phyloP scores from a whole-genome alignment of 495 filamentous ascomycete genomes.

The Penicillium pancosmium region DNA sequence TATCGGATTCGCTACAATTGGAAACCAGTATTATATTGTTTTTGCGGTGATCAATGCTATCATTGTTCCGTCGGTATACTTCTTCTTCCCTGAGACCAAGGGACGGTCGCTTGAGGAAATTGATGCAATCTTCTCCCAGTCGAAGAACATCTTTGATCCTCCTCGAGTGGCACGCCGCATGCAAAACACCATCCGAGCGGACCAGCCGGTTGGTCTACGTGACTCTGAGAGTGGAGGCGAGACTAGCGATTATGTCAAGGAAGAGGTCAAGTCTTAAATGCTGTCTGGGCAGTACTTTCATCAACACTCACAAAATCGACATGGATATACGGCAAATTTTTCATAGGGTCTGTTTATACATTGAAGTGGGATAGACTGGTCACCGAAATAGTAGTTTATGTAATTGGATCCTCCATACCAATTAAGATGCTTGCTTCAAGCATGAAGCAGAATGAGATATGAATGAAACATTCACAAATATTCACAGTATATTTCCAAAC shows the following conservation, averaged over 20 bases:
- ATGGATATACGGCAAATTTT: neutral
- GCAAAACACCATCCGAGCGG: slow-evolving; percentile 23
- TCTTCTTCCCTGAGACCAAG: slow-evolving; percentile 61
- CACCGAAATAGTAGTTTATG: neutral
- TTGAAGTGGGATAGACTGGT: neutral
- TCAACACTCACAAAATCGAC: neutral
- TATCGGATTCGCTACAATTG: slow-evolving; percentile 47
- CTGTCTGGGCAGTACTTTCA: neutral
- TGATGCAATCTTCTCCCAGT: slow-evolving; percentile 64
- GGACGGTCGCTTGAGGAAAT: slow-evolving; percentile 74
- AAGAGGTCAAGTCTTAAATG: slow-evolving; percentile 7
- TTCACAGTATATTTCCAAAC: neutral
- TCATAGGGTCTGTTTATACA: too few species aligned
- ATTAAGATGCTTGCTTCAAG: neutral
- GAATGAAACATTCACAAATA: slow-evolving; percentile 1
- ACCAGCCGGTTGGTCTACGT: slow-evolving; percentile 3
- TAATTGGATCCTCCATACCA: neutral
- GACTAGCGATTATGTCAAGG: slow-evolving; percentile 9
- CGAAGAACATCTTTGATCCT: slow-evolving; percentile 34
- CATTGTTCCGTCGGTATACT: slow-evolving; percentile 55
- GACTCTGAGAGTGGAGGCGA: slow-evolving; percentile 10
- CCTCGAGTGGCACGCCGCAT: slow-evolving; percentile 32
- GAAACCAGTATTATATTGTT: slow-evolving; percentile 52
- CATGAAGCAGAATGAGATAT: slow-evolving; percentile 1
- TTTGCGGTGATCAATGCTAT: slow-evolving; percentile 50